phyloP scores from a whole-genome alignment of 257 asterid species.

The Lavandula angustifolia region DNA sequence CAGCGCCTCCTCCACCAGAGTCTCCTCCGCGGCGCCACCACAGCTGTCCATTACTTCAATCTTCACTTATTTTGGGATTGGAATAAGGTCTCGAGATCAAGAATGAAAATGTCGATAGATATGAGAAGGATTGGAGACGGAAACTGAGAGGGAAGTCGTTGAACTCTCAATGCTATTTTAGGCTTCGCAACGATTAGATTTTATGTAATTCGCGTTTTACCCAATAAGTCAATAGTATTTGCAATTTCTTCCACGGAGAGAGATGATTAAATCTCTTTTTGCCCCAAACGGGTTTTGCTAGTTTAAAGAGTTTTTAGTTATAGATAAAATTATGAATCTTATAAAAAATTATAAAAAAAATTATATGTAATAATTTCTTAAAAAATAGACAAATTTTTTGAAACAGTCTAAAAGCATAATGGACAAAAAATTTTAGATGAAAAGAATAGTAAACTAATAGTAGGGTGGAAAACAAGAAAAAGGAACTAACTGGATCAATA shows the following conservation, averaged over 20 bases:
- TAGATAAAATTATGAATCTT: too few species aligned
- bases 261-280: too few species aligned
- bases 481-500: not conserved
- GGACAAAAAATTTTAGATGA: too few species aligned
- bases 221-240: not conserved
- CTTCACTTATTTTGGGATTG: not conserved
- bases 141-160: not conserved
- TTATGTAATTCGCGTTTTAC: not conserved
- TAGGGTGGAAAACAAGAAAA: not conserved
- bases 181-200: constrained; percentile 5
- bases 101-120: not conserved
- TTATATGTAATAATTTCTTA: too few species aligned
- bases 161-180: not conserved
- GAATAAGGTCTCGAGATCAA: not conserved
- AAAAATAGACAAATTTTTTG: too few species aligned
- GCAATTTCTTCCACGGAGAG: not conserved
- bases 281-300: too few species aligned
- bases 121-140: not conserved
- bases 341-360: too few species aligned
- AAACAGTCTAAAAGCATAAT: too few species aligned
- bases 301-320: too few species aligned
- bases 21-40: constrained; percentile 43
- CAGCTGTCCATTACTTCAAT: constrained; percentile 42
- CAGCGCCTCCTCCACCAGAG: constrained; percentile 77
- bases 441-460: too few species aligned